Evolutionary conservation across 2,329 filamentous ascomycete species (phyloP), one percentile per base, ranked within the genome.

Genomic region (Colletotrichum sp.): DNA sequence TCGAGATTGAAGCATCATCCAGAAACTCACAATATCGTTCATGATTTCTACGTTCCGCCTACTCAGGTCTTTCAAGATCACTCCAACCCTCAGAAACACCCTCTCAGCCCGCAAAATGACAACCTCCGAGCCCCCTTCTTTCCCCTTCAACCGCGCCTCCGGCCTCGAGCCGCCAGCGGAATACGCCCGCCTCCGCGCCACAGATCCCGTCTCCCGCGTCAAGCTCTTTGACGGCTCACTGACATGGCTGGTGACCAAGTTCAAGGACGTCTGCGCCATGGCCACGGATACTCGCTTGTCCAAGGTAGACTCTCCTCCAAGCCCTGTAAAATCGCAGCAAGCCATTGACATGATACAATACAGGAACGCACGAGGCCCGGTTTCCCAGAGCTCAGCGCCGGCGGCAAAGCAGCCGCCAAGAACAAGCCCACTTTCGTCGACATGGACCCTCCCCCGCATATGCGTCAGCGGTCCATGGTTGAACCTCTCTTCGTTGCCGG

Each of bases 381-480:
- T 0, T 89, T 89, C 68, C 87, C 87, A 0, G 88, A 89, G 76
- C 83, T 89, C 67, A 85, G 81, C 68, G 83, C 85, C 12, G 86
- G 87, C 15, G 88, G 87, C 9, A 88, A 87, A 75, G 81, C 83
- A 48, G 88, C 88, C 9, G 87, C 85, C n/a, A 87, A 88, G 77
- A 86, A 84, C 48, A 87, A 85, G 71, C 86, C 88, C 1, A 89
- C 87, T 0, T 89, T 89, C 78, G 88, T 89, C 7, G 87, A 89
- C 77, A 88, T 89, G 86, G 87, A 89, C 74, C 79, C 86, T 6
- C 88, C 88, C 0, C 83, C 84, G 4, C 88, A 90, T 72, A 87
- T 86, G 84, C 79, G 82, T 16, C 86, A 89, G 74, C 84, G 87
- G 72, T 79, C 84, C 68, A 89, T 89, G 87, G 85, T 88, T 0